phyloP scores from a whole-genome alignment of 2,329 filamentous ascomycete genomes.

The Tolypocladium album region DNA sequence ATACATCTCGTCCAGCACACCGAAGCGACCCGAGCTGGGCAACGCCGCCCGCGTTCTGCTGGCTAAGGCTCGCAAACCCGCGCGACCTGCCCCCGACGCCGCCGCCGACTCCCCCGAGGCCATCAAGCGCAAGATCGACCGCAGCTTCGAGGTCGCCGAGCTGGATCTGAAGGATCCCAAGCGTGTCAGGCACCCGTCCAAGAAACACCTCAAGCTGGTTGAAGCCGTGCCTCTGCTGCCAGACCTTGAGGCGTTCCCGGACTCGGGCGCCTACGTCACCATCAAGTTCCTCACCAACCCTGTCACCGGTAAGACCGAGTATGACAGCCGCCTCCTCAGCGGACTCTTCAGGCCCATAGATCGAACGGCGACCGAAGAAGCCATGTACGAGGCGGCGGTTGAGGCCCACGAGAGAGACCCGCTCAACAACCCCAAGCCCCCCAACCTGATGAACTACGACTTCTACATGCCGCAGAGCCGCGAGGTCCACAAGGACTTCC shows the following conservation, averaged over 20 bases:
- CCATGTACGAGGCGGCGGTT: constrained; percentile 35
- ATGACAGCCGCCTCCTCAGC: constrained; percentile 51
- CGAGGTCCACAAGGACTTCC: constrained; percentile 41
- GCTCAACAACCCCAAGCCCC: constrained; percentile 41
- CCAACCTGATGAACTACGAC: constrained; percentile 53
- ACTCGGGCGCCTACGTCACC: constrained; percentile 58
- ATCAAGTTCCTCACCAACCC: constrained; percentile 60
- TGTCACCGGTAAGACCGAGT: constrained; percentile 37
- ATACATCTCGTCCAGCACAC: constrained; percentile 64
- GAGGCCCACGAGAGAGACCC: constrained; percentile 48
- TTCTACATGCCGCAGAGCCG: constrained; percentile 48
- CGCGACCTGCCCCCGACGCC: constrained; percentile 42
- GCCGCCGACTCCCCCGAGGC: constrained; percentile 52
- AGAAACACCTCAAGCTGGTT: constrained; percentile 45
- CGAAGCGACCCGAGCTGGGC: constrained; percentile 37
- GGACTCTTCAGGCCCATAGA: constrained; percentile 52
- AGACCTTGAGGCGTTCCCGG: constrained; percentile 58
- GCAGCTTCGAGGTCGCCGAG: constrained; percentile 45
- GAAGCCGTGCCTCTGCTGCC: constrained; percentile 52
- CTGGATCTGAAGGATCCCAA: constrained; percentile 42
- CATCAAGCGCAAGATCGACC: constrained; percentile 59
- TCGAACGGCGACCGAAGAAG: constrained; percentile 41
- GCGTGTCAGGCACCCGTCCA: constrained; percentile 46
- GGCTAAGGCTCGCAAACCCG: constrained; percentile 19
- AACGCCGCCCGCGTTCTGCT: constrained; percentile 28